Conservation (phyloP, 306 rosid genomes). For the Medicago truncatula region DNA sequence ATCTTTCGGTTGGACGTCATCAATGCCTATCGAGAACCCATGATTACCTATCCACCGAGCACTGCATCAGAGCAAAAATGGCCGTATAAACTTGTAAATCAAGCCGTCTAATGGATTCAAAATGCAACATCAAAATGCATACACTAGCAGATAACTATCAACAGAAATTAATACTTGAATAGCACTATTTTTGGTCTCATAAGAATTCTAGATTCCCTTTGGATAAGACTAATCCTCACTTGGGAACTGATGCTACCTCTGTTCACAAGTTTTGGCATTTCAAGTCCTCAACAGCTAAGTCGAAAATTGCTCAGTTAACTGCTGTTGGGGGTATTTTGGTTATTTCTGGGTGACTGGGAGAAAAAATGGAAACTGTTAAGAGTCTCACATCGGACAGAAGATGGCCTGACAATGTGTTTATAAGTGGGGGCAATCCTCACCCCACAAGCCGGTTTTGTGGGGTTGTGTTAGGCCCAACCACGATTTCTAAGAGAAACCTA, state of each 20-base stretch:
- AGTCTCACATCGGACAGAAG: too few species aligned
- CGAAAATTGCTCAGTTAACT: too few species aligned
- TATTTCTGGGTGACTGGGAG: too few species aligned
- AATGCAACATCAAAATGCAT: conserved; percentile 33
- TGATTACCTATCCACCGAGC: conserved; percentile 98
- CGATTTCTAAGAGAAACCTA: too few species aligned
- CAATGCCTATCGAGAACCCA: conserved; percentile 96
- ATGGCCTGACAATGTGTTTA: too few species aligned
- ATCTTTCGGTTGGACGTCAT: conserved; percentile 89
- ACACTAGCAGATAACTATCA: not conserved
- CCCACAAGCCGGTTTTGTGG: too few species aligned
- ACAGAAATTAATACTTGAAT: not conserved
- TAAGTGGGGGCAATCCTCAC: too few species aligned
- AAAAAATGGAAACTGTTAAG: too few species aligned
- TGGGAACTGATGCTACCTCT: conserved; percentile 11
- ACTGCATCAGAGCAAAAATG: conserved; percentile 58
- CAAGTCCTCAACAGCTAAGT: conserved; percentile 15
- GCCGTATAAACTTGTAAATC: conserved; percentile 38
- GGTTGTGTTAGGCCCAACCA: too few species aligned
- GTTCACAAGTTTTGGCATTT: not conserved
- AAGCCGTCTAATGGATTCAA: conserved; percentile 22
- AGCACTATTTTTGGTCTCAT: conserved; percentile 8
- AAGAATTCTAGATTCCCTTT: not conserved
- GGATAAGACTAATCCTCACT: conserved; percentile 10
- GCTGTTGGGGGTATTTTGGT: too few species aligned